phyloP scores from a whole-genome alignment of 2,329 filamentous ascomycete species.

The Ophiocordyceps camponoti-floridani region DNA sequence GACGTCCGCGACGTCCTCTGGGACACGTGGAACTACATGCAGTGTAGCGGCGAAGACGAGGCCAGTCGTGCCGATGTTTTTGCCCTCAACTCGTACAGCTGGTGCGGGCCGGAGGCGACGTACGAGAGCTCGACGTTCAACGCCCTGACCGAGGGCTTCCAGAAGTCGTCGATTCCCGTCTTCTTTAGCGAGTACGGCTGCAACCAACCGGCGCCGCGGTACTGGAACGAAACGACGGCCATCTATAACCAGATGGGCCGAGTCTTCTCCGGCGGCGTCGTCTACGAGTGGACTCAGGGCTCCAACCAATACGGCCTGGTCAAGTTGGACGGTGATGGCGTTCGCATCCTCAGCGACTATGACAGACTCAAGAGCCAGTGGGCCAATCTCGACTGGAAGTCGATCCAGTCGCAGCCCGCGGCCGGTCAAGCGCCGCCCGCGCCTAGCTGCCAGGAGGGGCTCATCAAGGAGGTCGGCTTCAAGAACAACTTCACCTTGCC shows the following conservation, averaged over 20 bases:
- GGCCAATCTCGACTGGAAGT: slow-evolving; percentile 51
- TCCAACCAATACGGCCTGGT: slow-evolving; percentile 49
- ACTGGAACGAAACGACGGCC: slow-evolving; percentile 57
- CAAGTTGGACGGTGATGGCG: slow-evolving; percentile 36
- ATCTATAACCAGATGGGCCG: slow-evolving; percentile 56
- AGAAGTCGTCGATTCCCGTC: slow-evolving; percentile 47
- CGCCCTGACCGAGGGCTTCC: slow-evolving; percentile 45
- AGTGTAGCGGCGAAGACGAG: slow-evolving; percentile 43
- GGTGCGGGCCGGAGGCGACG: slow-evolving; percentile 43
- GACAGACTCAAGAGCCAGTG: slow-evolving; percentile 61
- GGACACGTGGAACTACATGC: slow-evolving; percentile 61
- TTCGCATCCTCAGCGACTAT: slow-evolving; percentile 45
- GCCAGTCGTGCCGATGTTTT: slow-evolving; percentile 56
- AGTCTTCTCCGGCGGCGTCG: slow-evolving; percentile 56
- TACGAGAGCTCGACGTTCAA: slow-evolving; percentile 46
- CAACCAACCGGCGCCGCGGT: slow-evolving; percentile 51
- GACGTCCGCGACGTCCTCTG: slow-evolving; percentile 57
- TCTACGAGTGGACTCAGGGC: slow-evolving; percentile 69
- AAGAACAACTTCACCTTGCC: slow-evolving; percentile 66
- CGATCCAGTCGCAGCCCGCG: slow-evolving; percentile 45
- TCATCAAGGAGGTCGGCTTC: slow-evolving; percentile 55
- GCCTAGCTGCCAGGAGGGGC: slow-evolving; percentile 43
- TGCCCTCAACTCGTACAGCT: slow-evolving; percentile 57
- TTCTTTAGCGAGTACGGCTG: slow-evolving; percentile 76
- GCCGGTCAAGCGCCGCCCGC: slow-evolving; percentile 29